These are phyloP conservation scores for Russula griseocarnosa DNA, from an alignment of 768 basidiomycete genomes.

Conservation along the genomic window DNA sequence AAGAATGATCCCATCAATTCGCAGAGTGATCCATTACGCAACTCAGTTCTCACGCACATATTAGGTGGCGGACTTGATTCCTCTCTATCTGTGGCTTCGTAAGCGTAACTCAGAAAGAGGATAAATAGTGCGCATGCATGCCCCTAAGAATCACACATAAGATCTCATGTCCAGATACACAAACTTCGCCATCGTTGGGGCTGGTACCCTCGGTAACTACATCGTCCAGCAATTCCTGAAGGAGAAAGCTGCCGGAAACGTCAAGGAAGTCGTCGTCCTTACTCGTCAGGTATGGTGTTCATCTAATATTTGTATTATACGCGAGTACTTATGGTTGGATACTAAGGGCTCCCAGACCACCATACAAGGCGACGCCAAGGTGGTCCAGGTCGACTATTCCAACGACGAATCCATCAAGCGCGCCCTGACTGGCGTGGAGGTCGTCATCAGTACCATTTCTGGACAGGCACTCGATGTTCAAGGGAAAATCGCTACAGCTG, in stretches of 20 bases:
- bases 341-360: slow-evolving; percentile 31
- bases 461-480: not conserved
- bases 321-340: not conserved
- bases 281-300: slow-evolving; percentile 19
- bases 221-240: slow-evolving; percentile 19
- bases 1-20: too few species aligned
- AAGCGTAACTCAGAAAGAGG: not conserved
- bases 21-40: too few species aligned
- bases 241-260: slow-evolving; percentile 18
- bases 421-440: slow-evolving; percentile 17
- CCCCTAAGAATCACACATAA: not conserved
- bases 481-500: slow-evolving; percentile 12
- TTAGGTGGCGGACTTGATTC: too few species aligned
- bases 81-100: too few species aligned
- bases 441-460: slow-evolving; percentile 22
- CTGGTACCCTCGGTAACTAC: slow-evolving; percentile 20
- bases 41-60: too few species aligned
- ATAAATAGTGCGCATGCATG: not conserved
- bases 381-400: slow-evolving; percentile 21
- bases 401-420: slow-evolving; percentile 12
- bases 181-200: slow-evolving; percentile 25
- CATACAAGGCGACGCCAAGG: slow-evolving; percentile 8
- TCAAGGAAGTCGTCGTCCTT: slow-evolving; percentile 24
- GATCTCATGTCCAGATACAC: slow-evolving; percentile 23
- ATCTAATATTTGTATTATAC: not conserved